Evolutionary conservation across 768 basidiomycete species (phyloP).

Genomic region (Rhizopogon salebrosus): DNA sequence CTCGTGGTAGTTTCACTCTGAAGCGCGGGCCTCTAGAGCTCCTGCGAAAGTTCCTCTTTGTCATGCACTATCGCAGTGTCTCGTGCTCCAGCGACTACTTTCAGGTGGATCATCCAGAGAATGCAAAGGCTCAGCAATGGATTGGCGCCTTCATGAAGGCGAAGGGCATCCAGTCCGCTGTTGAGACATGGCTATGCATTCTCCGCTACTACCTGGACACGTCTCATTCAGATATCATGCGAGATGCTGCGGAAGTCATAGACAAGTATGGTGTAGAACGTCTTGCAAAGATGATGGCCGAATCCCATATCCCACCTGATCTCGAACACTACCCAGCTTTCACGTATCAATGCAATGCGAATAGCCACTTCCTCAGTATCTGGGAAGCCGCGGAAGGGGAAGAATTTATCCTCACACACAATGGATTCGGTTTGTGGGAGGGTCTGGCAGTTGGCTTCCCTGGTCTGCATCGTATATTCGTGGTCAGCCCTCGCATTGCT

Average conservation of each 20-base stretch:
- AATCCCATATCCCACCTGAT: not conserved
- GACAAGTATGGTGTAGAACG: not conserved
- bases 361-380: constrained; percentile 28
- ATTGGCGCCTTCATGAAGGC: constrained; percentile 17
- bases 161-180: constrained; percentile 12
- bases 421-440: constrained; percentile 31
- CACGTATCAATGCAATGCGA: constrained; percentile 23
- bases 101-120: constrained; percentile 18
- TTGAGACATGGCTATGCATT: constrained; percentile 26
- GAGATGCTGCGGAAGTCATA: not conserved
- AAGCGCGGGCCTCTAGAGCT: constrained; percentile 23
- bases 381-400: constrained; percentile 29
- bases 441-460: constrained; percentile 18
- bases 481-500: constrained; percentile 31
- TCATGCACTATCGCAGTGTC: constrained; percentile 30
- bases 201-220: constrained; percentile 29
- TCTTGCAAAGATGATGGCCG: not conserved
- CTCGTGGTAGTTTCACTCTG: constrained; percentile 9
- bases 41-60: constrained; percentile 32
- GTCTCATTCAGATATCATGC: constrained; percentile 17
- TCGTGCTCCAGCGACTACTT: constrained; percentile 20
- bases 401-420: constrained; percentile 30
- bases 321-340: constrained; percentile 14
- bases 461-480: constrained; percentile 26
- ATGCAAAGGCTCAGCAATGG: constrained; percentile 17